Base-by-base conservation (phyloP, 2,329 filamentous ascomycete species). In the Colletotrichum sp. region DNA sequence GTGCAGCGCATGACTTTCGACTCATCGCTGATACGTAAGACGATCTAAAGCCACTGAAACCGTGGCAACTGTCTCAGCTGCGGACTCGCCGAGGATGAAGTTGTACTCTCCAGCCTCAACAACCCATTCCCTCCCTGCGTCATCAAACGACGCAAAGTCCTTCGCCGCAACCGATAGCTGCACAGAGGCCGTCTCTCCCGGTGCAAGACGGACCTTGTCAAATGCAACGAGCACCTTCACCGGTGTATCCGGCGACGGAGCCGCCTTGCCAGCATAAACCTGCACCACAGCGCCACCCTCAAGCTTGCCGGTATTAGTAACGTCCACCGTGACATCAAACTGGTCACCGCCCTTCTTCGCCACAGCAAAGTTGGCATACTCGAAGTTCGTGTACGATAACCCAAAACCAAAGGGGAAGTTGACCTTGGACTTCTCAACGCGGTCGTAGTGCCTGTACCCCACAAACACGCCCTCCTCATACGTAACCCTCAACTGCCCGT, bases 401-500 rank as follows among this genome's bases (percentile, higher is more conserved):
- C 89, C 93, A 80, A 93, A 90, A 9, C 93, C 93, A 79, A 95
- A 95, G 64, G 92, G 87, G 83, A 94, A 94, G 32, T 91, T 88
- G 0, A 92, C 87, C 18, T 88, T 86, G n/a, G 90, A 88, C 48
- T 88, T 85, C 3, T 87, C 86, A n/a, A 83, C 71, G 78, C 91
- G 92, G 79, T 95, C 92, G 79, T 93, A 94, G 84, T 91, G 91
- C 24, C 92, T 87, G 82, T 95, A 94, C 1, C 93, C 93, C 48
- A 94, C 87, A 80, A 93, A 94, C 60, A 95, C 88, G 64, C 93
- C 93, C 82, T 94, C 93, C n/a, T 91, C 91, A 78, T 94, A 94
- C 3, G 92, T 85, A 4, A 92, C 91, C 78, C 90, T 88, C 64
- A 92, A 87, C 70, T 90, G 90, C 1, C 81, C 82, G 21, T 83